These are phyloP conservation scores for Trichophyton rubrum DNA, from an alignment of 2,329 filamentous ascomycete genomes.

Conservation along the genomic window DNA sequence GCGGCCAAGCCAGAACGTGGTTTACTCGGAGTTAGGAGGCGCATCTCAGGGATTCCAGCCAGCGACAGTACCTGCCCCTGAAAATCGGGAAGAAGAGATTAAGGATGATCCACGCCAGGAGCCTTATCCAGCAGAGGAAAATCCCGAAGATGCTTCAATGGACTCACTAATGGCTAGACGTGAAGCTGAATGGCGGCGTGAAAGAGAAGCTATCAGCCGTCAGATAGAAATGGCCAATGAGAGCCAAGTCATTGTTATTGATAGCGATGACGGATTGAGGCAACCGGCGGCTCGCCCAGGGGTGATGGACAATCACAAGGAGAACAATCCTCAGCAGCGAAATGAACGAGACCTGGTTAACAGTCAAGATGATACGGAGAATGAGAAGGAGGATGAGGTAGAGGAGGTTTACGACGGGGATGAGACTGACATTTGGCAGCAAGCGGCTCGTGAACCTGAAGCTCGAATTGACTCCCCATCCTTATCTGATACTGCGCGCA, in stretches of 20 bases:
- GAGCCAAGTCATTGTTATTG: conserved; percentile 34
- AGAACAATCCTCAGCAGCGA: neutral
- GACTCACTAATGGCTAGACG: conserved; percentile 18
- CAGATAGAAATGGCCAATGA: conserved; percentile 33
- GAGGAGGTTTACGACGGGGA: conserved; percentile 22
- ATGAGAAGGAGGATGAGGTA: conserved; percentile 1
- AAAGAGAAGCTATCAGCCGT: conserved; percentile 33
- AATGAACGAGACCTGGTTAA: conserved; percentile 8
- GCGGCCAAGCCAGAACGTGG: neutral
- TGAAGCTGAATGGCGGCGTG: conserved; percentile 34
- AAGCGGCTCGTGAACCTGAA: conserved; percentile 23
- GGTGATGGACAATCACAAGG: neutral
- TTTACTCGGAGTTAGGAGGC: conserved; percentile 1
- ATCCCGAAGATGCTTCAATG: conserved; percentile 5
- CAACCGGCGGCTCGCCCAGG: neutral
- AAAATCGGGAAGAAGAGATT: neutral
- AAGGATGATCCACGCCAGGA: neutral
- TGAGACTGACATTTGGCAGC: conserved; percentile 32
- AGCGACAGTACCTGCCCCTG: neutral
- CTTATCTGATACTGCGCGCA: neutral
- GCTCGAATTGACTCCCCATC: neutral
- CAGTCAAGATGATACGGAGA: neutral
- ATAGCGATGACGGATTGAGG: conserved; percentile 25
- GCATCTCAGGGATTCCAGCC: neutral
- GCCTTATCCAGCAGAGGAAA: conserved; percentile 1